These are phyloP conservation scores for Penicillium ucsense DNA, from an alignment of 495 filamentous ascomycete species.

Conservation along the genomic window DNA sequence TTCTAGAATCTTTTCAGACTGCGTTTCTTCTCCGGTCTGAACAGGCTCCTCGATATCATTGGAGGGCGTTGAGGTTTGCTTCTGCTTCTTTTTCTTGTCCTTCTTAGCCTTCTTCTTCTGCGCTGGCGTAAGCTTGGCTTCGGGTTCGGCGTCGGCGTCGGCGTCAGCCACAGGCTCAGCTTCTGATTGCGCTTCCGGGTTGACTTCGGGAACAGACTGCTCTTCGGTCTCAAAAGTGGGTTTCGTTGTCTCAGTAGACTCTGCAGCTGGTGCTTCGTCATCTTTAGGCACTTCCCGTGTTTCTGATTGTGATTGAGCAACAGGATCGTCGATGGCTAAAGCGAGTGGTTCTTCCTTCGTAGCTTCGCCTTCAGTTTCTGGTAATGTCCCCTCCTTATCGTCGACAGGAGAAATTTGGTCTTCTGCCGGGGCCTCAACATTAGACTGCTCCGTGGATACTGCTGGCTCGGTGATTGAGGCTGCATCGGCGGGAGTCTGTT, in stretches of 20 bases:
- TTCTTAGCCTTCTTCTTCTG: conserved; percentile 33
- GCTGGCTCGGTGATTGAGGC: conserved; percentile 3
- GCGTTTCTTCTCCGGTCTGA: no score
- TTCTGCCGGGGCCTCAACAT: conserved; percentile 4
- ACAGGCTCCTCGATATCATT: conserved; percentile 9
- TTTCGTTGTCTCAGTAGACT: conserved; percentile 6
- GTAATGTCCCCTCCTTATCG: conserved; percentile 10
- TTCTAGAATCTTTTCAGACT: no score
- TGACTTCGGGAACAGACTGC: neutral
- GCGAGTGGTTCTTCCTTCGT: no score
- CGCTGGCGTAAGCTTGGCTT: conserved; percentile 13
- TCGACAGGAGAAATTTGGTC: conserved; percentile 9
- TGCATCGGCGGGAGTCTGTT: no score
- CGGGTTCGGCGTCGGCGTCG: conserved; percentile 2
- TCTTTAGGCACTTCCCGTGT: neutral
- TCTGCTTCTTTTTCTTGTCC: conserved; percentile 26
- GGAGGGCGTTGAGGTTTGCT: conserved; percentile 10
- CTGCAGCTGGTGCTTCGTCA: conserved; percentile 5
- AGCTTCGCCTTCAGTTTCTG: no score
- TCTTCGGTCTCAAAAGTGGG: conserved; percentile 1
- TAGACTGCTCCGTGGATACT: neutral
- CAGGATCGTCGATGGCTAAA: conserved; percentile 1
- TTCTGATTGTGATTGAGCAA: neutral
- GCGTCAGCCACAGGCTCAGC: conserved; percentile 4
- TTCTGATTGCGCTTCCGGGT: no score